Percentiles rank a stretch among this genome's conserved stretches.
phyloP scores from a whole-genome alignment of 2,329 filamentous ascomycete genomes.

The Diaporthe ilicicola region DNA sequence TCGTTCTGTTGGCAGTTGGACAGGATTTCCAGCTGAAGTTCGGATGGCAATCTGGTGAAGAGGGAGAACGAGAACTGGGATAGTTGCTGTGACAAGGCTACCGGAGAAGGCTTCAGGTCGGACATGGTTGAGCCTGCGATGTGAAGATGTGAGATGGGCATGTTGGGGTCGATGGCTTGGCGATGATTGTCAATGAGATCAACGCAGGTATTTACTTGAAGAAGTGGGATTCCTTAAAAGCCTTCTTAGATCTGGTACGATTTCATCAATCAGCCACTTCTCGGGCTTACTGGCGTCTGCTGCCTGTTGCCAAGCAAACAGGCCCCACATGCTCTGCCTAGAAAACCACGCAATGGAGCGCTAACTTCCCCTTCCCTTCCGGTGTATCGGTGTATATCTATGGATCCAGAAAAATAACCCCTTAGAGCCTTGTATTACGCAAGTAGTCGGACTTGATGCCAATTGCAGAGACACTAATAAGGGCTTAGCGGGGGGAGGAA shows the following conservation, averaged over 20 bases:
- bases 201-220: too few relatives aligned
- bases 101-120: neutral
- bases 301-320: too few relatives aligned
- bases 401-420: neutral
- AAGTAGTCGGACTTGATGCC: neutral
- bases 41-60: neutral
- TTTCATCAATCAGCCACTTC: too few relatives aligned
- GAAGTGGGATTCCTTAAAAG: too few relatives aligned
- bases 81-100: neutral
- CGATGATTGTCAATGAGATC: too few relatives aligned
- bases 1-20: neutral
- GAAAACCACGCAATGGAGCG: too few relatives aligned
- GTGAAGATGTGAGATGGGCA: neutral
- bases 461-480: slow-evolving; percentile 2
- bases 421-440: neutral
- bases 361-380: neutral
- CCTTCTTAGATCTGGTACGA: too few relatives aligned
- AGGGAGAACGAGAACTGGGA: neutral
- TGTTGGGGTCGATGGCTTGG: too few relatives aligned
- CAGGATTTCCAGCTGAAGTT: neutral
- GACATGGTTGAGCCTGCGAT: neutral
- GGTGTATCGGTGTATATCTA: too few relatives aligned
- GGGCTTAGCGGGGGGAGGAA: slow-evolving; percentile 21
- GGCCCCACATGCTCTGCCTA: too few relatives aligned
- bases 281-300: too few relatives aligned